Evolutionary conservation across 75 land plant species (phyloP).

Genomic region (Cupressus sempervirens): DNA sequence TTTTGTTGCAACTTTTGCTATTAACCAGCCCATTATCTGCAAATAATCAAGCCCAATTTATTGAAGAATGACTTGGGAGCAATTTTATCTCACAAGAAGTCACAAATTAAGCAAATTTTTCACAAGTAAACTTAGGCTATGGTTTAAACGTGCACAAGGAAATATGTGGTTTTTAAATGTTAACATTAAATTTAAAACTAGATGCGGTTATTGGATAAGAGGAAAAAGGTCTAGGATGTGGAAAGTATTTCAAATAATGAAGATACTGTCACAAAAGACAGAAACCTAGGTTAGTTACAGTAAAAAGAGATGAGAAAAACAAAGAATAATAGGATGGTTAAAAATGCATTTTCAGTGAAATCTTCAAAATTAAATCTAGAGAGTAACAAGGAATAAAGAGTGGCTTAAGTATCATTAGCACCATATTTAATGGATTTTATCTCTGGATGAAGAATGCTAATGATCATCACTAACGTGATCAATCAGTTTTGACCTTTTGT

Average conservation of each 20-base stretch:
- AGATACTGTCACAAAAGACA: background rate
- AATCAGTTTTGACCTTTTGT: background rate
- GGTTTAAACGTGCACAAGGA: background rate
- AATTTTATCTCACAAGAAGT: too few species aligned
- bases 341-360: background rate
- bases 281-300: background rate
- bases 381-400: background rate
- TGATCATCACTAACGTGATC: background rate
- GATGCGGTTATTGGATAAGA: too few species aligned
- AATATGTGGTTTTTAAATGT: background rate
- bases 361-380: background rate
- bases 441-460: background rate
- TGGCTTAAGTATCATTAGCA: background rate
- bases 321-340: background rate
- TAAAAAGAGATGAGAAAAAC: background rate
- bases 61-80: too few species aligned
- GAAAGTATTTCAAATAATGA: background rate
- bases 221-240: too few species aligned
- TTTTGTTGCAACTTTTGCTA: too few species aligned
- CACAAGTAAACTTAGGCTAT: too few species aligned
- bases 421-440: background rate
- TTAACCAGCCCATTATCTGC: too few species aligned
- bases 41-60: too few species aligned
- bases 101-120: too few species aligned
- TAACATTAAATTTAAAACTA: background rate